A percentile compares a stretch with the other conserved stretches of the same genome.
Evolutionary conservation across 2,329 filamentous ascomycete genomes (phyloP).

Genomic region (Aspergillus intermedius): DNA sequence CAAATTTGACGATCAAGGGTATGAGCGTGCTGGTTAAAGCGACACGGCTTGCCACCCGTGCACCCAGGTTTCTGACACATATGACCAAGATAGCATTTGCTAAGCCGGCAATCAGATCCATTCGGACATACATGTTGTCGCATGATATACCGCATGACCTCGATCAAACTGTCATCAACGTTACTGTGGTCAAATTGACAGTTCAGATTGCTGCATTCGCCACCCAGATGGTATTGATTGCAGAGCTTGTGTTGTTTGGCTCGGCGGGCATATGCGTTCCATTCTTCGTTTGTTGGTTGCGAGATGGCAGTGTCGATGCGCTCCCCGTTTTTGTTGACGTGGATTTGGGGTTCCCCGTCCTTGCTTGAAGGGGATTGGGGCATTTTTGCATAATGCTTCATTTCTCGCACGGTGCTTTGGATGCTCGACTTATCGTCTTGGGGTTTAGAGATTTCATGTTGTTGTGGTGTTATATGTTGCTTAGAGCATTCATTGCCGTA

Average conservation of each 20-base stretch:
- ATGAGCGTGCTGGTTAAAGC: conserved; percentile 22
- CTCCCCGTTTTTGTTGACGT: conserved; percentile 42
- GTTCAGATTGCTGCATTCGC: conserved; percentile 29
- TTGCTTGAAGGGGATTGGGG: conserved; percentile 12
- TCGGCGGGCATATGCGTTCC: conserved; percentile 34
- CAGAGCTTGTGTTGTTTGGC: conserved; percentile 41
- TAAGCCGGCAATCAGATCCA: conserved; percentile 36
- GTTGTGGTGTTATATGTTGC: conserved; percentile 22
- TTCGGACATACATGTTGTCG: conserved; percentile 38
- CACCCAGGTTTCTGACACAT: conserved; percentile 29
- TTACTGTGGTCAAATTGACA: conserved; percentile 44
- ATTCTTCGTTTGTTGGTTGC: conserved; percentile 31
- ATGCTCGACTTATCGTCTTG: conserved; percentile 9
- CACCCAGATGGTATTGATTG: conserved; percentile 43
- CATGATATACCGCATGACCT: conserved; percentile 41
- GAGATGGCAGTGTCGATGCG: conserved; percentile 43
- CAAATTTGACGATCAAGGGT: conserved; percentile 17
- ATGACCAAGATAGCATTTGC: conserved; percentile 44
- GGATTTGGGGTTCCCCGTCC: conserved; percentile 28
- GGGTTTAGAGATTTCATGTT: conserved; percentile 14
- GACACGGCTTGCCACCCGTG: conserved; percentile 24
- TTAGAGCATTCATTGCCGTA: conserved; percentile 27
- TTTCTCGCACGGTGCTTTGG: conserved; percentile 11
- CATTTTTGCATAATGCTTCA: conserved; percentile 14
- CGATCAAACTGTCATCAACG: conserved; percentile 33